These are phyloP conservation scores for Ceratobasidium sp. DNA, from an alignment of 1,284 basidiomycete species.

Conservation along the genomic window DNA sequence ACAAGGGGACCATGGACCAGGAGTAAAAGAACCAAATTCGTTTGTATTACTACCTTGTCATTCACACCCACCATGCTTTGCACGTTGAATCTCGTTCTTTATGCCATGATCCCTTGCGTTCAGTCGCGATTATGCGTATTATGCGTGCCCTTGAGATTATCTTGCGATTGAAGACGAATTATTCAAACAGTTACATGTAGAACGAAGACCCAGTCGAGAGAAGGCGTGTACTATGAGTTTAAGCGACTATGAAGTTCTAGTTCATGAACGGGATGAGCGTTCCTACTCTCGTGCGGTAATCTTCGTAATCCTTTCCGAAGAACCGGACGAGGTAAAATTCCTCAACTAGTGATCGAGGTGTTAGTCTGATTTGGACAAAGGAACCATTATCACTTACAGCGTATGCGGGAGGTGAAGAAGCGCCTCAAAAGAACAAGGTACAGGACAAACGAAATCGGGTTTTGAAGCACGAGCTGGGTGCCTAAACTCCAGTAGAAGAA, in stretches of 20 bases:
- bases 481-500: slow-evolving; percentile 99
- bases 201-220: slow-evolving; percentile 21
- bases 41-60: slow-evolving; percentile 43
- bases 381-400: slow-evolving; percentile 63
- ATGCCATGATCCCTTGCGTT: slow-evolving; percentile 40
- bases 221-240: background rate
- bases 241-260: background rate
- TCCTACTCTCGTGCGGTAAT: slow-evolving; percentile 74
- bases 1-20: slow-evolving; percentile 59
- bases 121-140: slow-evolving; percentile 27
- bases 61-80: slow-evolving; percentile 34
- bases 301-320: slow-evolving; percentile 82
- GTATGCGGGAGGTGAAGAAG: slow-evolving; percentile 88
- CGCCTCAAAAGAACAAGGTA: slow-evolving; percentile 77
- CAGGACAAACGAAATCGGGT: slow-evolving; percentile 76
- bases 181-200: slow-evolving; percentile 22
- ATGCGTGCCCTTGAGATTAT: background rate
- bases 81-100: slow-evolving; percentile 41
- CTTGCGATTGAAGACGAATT: slow-evolving; percentile 9
- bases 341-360: slow-evolving; percentile 64
- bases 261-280: slow-evolving; percentile 77
- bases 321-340: slow-evolving; percentile 78
- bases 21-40: slow-evolving; percentile 28
- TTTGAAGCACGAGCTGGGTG: slow-evolving; percentile 93
- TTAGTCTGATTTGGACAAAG: background rate